Base-by-base conservation (phyloP, 352 stramenopile genomes). In the Phytophthora melonis region DNA sequence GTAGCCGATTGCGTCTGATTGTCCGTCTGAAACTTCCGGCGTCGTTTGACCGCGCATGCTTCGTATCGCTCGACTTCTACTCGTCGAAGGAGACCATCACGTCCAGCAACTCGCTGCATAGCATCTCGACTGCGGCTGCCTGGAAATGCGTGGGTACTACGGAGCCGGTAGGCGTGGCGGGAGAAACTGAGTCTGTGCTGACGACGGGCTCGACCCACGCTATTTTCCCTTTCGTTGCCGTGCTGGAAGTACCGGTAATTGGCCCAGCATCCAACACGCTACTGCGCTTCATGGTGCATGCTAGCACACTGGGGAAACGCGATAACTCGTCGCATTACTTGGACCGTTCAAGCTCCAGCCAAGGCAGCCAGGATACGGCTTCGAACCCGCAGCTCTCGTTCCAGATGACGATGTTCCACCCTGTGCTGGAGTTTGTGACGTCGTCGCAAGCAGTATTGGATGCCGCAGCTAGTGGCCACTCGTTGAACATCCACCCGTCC, bases 361-460 rank as follows among this genome's bases (percentile, higher is more conserved):
- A 77, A 7, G 59, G 70, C n/a, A 81, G 74, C 66, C 70, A 75
- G 57, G 81, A 89, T 27, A 78, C 81, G 5, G 66, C 75, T 27
- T 79, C 80, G 0, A 80, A 80, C 30, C 76, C 76, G 11, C 76
- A 80, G 6, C 57, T 93, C 25, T 93, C 88, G 16, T 95, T 93
- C 67, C 86, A 95, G 69, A 95, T 95, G 86, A 94, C 86, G 1
- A 94, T 93, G 88, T 95, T 95, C 63, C 87, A 93, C 50, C 90
- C 90, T 11, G 70, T 95, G 47, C 72, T 95, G 19, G 90, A 97
- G 74, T 97, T 97, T 78, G 84, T 97, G 21, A 95, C 90, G 21
- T 91, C 90, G 2, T 93, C 90, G 5, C 90, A 96, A 64, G 88
- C 90, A 13, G 89, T 96, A 14, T 73, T 97, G 11, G 90, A 97